phyloP scores from a whole-genome alignment of 2,329 filamentous ascomycete species.

The Lizonia empirigonia region DNA sequence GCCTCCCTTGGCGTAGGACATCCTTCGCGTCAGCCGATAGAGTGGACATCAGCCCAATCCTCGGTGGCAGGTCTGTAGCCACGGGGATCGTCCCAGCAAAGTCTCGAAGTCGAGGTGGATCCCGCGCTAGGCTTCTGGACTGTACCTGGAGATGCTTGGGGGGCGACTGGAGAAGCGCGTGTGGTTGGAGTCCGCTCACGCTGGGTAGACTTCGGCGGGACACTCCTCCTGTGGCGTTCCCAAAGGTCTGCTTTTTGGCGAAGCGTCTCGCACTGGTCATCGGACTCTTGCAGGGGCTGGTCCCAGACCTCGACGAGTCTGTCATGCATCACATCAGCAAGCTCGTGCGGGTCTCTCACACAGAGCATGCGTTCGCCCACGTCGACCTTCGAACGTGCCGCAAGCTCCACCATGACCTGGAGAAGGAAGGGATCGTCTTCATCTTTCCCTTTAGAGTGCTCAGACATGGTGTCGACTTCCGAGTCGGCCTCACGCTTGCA shows the following conservation, averaged over 20 bases:
- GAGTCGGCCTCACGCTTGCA: constrained; percentile 15
- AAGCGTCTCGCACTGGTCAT: neutral
- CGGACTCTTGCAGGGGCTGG: neutral
- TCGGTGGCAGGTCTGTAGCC: too few relatives aligned
- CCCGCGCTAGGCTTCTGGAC: neutral
- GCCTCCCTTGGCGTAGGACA: too few relatives aligned
- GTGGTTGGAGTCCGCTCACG: neutral
- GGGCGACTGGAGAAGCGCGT: neutral
- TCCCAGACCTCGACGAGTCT: constrained; percentile 1
- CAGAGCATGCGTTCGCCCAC: neutral
- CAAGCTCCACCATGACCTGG: constrained; percentile 2
- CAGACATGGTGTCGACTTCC: neutral
- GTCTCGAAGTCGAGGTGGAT: neutral
- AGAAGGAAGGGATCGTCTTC: constrained; percentile 8
- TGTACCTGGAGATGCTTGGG: neutral
- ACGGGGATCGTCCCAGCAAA: neutral
- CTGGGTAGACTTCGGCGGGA: neutral
- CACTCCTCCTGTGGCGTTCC: neutral
- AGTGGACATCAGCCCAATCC: neutral
- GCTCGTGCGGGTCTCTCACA: neutral
- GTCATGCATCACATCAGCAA: constrained; percentile 8
- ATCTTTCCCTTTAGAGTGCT: neutral
- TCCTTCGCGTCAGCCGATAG: neutral
- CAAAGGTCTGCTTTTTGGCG: neutral
- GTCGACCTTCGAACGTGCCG: neutral